Percentiles rank a stretch among this genome's conserved stretches.
Evolutionary conservation across 2,329 filamentous ascomycete species (phyloP).

Genomic region (Mycosphaerella arachidis): DNA sequence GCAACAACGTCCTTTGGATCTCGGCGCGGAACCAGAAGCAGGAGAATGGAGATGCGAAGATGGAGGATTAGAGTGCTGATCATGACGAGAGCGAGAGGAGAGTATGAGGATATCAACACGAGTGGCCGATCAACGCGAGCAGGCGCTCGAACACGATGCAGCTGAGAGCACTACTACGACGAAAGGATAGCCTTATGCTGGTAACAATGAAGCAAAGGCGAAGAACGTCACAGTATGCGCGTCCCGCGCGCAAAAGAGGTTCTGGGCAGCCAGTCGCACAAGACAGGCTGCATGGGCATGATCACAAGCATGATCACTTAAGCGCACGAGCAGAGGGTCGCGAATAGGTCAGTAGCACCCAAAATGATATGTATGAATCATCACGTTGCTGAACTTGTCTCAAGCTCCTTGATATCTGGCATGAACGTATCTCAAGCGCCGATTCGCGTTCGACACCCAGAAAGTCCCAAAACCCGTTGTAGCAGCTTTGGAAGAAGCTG

Average conservation of each 20-base stretch:
- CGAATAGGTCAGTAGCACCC: conserved; percentile 10
- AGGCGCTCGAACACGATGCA: too few species aligned
- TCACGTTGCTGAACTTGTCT: background rate
- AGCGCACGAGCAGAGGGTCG: background rate
- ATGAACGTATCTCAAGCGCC: background rate
- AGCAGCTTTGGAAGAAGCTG: background rate
- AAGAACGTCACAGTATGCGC: background rate
- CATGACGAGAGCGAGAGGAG: background rate
- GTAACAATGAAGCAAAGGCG: too few species aligned
- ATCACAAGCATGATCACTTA: background rate
- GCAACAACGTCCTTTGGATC: conserved; percentile 98
- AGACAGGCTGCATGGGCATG: background rate
- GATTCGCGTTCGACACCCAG: background rate
- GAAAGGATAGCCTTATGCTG: too few species aligned
- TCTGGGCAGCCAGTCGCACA: background rate
- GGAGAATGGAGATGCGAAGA: conserved; percentile 33
- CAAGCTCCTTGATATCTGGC: background rate
- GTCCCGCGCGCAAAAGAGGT: background rate
- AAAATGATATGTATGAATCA: background rate
- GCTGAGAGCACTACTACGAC: too few species aligned
- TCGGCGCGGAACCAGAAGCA: conserved; percentile 38
- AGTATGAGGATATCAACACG: too few species aligned
- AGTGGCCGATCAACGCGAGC: too few species aligned
- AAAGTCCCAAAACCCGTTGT: background rate
- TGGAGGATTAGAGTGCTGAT: conserved; percentile 5